phyloP scores from a whole-genome alignment of 2,329 filamentous ascomycete genomes.

The Neocucurbitaria cava region DNA sequence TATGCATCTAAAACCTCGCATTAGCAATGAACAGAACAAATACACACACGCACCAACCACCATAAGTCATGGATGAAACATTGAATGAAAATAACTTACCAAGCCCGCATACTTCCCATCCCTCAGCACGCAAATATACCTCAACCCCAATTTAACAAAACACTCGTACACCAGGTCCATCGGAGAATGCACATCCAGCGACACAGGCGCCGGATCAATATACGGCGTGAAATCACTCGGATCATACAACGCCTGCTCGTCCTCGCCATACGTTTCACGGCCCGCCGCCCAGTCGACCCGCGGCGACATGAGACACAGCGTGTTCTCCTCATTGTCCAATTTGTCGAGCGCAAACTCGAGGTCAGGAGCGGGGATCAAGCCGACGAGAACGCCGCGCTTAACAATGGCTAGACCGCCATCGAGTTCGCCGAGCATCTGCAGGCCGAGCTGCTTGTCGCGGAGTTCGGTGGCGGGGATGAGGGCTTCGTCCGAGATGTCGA shows the following conservation, averaged over 20 bases:
- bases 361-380: conserved; percentile 91
- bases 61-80: too few relatives aligned
- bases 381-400: conserved; percentile 78
- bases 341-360: conserved; percentile 91
- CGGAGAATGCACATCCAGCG: conserved; percentile 85
- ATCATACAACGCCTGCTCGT: conserved; percentile 56
- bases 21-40: too few relatives aligned
- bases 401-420: conserved; percentile 92
- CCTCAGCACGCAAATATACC: conserved; percentile 88
- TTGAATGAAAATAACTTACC: conserved; percentile 59
- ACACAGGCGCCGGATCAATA: conserved; percentile 89
- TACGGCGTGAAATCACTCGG: conserved; percentile 88
- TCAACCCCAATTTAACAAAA: conserved; percentile 89
- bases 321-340: conserved; percentile 75
- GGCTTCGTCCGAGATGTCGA: conserved; percentile 86
- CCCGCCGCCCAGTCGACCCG: conserved; percentile 57
- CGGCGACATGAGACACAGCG: conserved; percentile 81
- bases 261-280: conserved; percentile 61
- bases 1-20: conserved; percentile 89
- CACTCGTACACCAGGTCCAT: conserved; percentile 97
- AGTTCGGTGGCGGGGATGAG: conserved; percentile 79
- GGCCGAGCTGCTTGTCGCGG: conserved; percentile 78
- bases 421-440: conserved; percentile 86
- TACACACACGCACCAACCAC: too few relatives aligned
- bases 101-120: conserved; percentile 88